Evolutionary conservation across 306 rosid species (phyloP), one percentile per base, ranked within the genome.

Genomic region (Quercus bicolor): DNA sequence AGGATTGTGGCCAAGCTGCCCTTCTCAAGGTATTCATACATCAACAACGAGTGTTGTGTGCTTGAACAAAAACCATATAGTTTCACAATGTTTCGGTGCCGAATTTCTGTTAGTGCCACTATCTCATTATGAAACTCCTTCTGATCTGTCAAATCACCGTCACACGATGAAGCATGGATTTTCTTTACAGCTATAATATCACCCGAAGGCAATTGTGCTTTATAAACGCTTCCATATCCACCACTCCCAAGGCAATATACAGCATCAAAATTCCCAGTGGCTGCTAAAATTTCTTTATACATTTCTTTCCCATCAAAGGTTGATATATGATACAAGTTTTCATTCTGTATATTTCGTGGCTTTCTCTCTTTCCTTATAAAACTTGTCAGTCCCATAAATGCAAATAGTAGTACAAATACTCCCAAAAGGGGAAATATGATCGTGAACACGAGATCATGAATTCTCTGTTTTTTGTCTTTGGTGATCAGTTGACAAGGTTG

Each of bases 31-130:
- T 75, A 83, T 34, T 83, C 83, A 21, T 69, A 83, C 8, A 79
- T 55, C 78, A 83, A 64, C 61, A 79, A 75, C 0, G 80, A 56
- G 70, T 70, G 64, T 1, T 52, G n/a, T 9, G 10, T 40, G 19
- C 40, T 68, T 10, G 73, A 75, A 29, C 83, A 83, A 68, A 78
- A 78, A 0, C 86, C 78, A 28, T 16, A 28, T 3, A 78, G 68
- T 51, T 75, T 83, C 29, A 74, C 80, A 61, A 83, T 75, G 61
- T 83, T 83, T 60, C 77, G 43, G 57, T 83, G 86, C 28, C 83
- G 74, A 24, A 78, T n/a, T 75, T 79, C 69, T n/a, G 68, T 52
- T 10, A 74, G 28, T 21, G 74, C 84, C 12, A 20, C 26, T 70
- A 83, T 62, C 65, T 83, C 84, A 20, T 79, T 83, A 19, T 59